Base-by-base conservation (phyloP, 2,329 filamentous ascomycete species). In the Biscogniauxia sp. region DNA sequence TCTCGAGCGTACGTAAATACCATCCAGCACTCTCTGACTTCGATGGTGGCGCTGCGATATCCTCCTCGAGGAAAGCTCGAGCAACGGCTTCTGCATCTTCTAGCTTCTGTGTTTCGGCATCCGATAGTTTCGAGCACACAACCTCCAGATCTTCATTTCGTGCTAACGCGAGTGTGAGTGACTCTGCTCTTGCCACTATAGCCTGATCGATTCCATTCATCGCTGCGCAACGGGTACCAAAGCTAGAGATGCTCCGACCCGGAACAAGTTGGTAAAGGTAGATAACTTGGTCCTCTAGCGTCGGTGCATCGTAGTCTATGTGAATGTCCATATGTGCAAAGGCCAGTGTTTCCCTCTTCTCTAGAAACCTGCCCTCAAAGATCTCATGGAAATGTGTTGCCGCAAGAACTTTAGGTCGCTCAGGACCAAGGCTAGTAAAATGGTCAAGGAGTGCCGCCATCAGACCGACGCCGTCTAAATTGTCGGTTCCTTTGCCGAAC, bases 191-290 rank as follows among this genome's bases (percentile, higher is more conserved):
- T 17, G 88, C 78, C 6, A 97, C 83, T 9, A 98, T 84, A 5
- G 83, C 80, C 19, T 77, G 70, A 28, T 92, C 88, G 15, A 99
- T 87, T 1, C 93, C 93, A 69, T 96, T 97, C 74, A 96, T 84
- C 3, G 88, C 87, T 26, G 95, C 95, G 71, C 95, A 98, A 75
- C 85, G 84, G 26, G 88, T 91, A 0, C 95, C 95, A 70, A 96
- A 96, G 71, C 93, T 97, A 15, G 90, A 89, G 7, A 80, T 86
- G 67, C 88, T 94, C 59, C 88, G 83, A 0, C 93, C 93, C 1
- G 79, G 67, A 3, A 76, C 70, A n/a, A 89, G 76, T 26, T 86
- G 89, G 74, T 94, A 96, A 0, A 97, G 82, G 69, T 90, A 92
- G 0, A 84, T 87, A 28, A 93, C 81, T 65, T 91, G 87, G 1